A percentile compares a stretch with the other conserved stretches of the same genome.
phyloP scores from a whole-genome alignment of 768 basidiomycete species.

The Rossbeevera mucosa region DNA sequence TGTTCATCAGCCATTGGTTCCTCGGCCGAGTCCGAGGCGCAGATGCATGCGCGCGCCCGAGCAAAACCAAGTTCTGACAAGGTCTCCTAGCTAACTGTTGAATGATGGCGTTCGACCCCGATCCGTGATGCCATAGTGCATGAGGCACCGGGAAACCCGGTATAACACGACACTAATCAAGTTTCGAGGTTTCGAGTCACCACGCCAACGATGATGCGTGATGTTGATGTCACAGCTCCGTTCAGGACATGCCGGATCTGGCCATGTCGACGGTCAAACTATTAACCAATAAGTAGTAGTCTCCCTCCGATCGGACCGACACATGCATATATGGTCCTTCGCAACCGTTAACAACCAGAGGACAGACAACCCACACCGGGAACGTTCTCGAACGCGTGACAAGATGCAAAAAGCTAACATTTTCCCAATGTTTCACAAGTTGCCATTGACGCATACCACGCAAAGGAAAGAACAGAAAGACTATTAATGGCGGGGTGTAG shows the following conservation, averaged over 20 bases:
- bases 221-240: neutral
- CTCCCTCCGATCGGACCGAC: neutral
- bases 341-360: neutral
- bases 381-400: neutral
- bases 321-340: neutral
- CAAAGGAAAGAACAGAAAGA: neutral
- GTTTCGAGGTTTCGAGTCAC: neutral
- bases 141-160: neutral
- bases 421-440: neutral
- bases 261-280: too few relatives aligned
- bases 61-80: neutral
- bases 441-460: neutral
- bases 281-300: too few relatives aligned
- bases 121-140: neutral
- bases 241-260: neutral
- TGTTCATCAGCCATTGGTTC: neutral
- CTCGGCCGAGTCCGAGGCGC: neutral
- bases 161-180: neutral
- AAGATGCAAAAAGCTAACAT: neutral
- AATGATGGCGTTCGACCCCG: neutral
- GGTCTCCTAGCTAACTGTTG: neutral
- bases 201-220: neutral
- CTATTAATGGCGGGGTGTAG: neutral
- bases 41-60: neutral
- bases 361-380: neutral